Evolutionary conservation across 1,139 yeast genomes (phyloP).

Genomic region (Zygosaccharomyces pseudobailii): DNA sequence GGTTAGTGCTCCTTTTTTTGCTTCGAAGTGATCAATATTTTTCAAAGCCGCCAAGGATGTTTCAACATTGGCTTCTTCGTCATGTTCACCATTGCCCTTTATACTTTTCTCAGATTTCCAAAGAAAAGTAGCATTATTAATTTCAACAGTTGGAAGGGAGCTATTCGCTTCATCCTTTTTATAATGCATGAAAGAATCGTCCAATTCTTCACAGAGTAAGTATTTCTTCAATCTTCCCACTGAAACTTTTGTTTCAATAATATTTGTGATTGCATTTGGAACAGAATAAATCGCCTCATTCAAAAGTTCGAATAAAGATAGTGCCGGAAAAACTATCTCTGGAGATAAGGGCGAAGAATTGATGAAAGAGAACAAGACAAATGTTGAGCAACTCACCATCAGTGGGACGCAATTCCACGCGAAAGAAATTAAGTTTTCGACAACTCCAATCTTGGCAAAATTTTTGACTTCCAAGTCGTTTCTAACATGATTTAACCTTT

Average conservation of each 20-base stretch:
- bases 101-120: constrained; percentile 40
- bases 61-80: constrained; percentile 39
- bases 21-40: constrained; percentile 46
- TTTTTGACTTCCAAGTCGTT: constrained; percentile 49
- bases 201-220: constrained; percentile 49
- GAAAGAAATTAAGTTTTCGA: constrained; percentile 47
- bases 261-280: constrained; percentile 49
- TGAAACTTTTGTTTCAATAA: constrained; percentile 61
- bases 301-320: constrained; percentile 55
- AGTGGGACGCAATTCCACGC: constrained; percentile 66
- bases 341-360: constrained; percentile 54
- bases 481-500: constrained; percentile 46
- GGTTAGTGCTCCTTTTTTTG: constrained; percentile 55
- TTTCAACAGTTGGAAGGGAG: constrained; percentile 39
- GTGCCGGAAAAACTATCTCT: constrained; percentile 68
- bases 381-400: constrained; percentile 59
- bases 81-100: constrained; percentile 20
- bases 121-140: constrained; percentile 43
- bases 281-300: constrained; percentile 57
- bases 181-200: constrained; percentile 38
- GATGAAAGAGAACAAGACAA: constrained; percentile 48
- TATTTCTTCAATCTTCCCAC: constrained; percentile 52
- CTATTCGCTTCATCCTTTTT: constrained; percentile 34
- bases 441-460: constrained; percentile 42
- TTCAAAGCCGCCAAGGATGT: constrained; percentile 45